Base-by-base conservation (phyloP, 1,284 basidiomycete genomes). In the Malassezia furfur region DNA sequence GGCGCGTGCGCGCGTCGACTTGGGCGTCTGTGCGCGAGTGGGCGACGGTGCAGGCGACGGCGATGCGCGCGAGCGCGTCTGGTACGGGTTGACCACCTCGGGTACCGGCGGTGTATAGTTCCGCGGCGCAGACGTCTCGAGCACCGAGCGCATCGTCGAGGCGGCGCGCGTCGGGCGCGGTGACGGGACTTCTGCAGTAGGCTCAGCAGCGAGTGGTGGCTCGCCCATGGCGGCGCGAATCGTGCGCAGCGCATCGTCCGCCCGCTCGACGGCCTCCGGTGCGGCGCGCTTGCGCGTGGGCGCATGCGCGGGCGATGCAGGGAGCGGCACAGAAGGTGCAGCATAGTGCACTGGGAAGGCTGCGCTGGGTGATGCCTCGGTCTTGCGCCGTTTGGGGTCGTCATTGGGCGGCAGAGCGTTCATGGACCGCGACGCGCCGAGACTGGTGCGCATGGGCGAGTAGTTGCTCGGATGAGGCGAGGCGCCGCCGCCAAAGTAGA, bases 11-110 rank as follows among this genome's bases (percentile, higher is more conserved):
- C 66, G 61, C 30, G 64, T 68, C 11, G 61, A 51, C 51, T 57
- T 60, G 12, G 58, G 65, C 55, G 19, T 61, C 55, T 22, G 45
- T 57, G 52, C 46, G 45, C 25, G 38, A n/a, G 14, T 21, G 35
- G 10, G 50, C 40, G 32, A 34, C 25, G 25, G 25, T 19, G 38
- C 14, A 8, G 38, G 38, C 22, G 17, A 19, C 17, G 40, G 40
- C 40, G 40, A 43, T 22, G 40, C 40, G 22, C 25, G 37, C 25
- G 54, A 50, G 15, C 63, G 58, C n/a, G 59, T 50, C 46, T 70
- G 64, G 55, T 70, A 70, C 1, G 68, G 68, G 34, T 70, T 70
- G 50, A 70, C 53, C 14, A 70, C 60, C 54, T 70, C 68, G 3
- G 66, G 61, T 45, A 65, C 60, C 12, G 62, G 50, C 12, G 66